Percentiles rank a stretch among this genome's conserved stretches.
Conservation (phyloP, 805 yeast genomes). For the Wickerhamiella brachini region DNA sequence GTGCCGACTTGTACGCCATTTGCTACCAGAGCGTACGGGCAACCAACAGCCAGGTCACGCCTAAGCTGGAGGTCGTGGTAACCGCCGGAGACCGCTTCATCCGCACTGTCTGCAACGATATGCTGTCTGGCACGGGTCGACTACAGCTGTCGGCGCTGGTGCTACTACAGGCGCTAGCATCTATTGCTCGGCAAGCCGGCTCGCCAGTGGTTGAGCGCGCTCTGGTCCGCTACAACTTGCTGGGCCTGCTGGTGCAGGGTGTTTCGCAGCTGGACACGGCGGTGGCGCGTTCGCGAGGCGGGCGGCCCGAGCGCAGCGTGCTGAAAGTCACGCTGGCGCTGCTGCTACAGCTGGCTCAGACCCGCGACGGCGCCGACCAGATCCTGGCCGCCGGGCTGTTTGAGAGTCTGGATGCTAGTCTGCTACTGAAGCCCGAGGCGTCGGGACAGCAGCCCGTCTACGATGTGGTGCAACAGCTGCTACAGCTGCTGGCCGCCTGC, state of each 20-base stretch:
- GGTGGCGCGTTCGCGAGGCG: conserved; percentile 14
- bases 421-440: conserved; percentile 55
- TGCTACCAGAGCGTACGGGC: conserved; percentile 46
- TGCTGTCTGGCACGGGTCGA: conserved; percentile 38
- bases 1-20: conserved; percentile 70
- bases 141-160: conserved; percentile 62
- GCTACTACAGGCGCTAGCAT: conserved; percentile 55
- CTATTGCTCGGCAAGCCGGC: conserved; percentile 37
- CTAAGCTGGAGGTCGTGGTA: conserved; percentile 38
- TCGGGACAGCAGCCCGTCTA: conserved; percentile 45
- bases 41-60: conserved; percentile 26
- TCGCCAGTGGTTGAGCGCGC: conserved; percentile 45
- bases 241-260: conserved; percentile 51
- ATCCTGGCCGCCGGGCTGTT: conserved; percentile 64
- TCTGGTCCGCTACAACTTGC: conserved; percentile 50
- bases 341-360: conserved; percentile 60
- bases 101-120: conserved; percentile 59
- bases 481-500: conserved; percentile 56
- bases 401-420: conserved; percentile 41
- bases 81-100: conserved; percentile 48
- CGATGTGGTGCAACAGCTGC: conserved; percentile 58
- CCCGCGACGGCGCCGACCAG: conserved; percentile 63
- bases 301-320: conserved; percentile 29
- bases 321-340: conserved; percentile 60
- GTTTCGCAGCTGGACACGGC: conserved; percentile 33